A percentile compares a stretch with the other conserved stretches of the same genome.
phyloP scores from a whole-genome alignment of 1,284 basidiomycete genomes.

The Ustilago bromivora region DNA sequence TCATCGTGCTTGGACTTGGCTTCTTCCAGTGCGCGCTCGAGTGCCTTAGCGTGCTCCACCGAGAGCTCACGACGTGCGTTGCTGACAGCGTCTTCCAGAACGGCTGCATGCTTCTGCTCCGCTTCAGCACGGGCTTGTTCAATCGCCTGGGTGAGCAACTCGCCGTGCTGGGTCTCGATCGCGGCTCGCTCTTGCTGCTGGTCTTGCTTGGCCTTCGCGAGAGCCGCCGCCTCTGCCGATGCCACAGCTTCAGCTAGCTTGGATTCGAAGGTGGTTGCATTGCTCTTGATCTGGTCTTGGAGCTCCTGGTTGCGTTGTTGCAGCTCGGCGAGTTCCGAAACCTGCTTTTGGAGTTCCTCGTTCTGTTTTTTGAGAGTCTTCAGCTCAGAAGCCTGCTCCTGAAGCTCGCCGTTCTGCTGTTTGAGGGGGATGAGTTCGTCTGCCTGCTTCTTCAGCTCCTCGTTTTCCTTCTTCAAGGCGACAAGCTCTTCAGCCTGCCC shows the following conservation, averaged over 20 bases:
- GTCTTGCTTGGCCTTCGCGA: constrained; percentile 22
- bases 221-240: constrained; percentile 42
- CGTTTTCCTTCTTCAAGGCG: constrained; percentile 11
- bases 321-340: constrained; percentile 7
- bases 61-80: constrained; percentile 40
- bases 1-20: constrained; percentile 30
- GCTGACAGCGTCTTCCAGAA: constrained; percentile 39
- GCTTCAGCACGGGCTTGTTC: constrained; percentile 30
- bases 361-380: constrained; percentile 20
- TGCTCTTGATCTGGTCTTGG: constrained; percentile 22
- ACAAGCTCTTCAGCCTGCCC: constrained; percentile 10
- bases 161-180: constrained; percentile 14
- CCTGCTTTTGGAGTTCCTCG: constrained; percentile 20
- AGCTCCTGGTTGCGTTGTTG: constrained; percentile 20
- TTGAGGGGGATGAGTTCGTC: constrained; percentile 2
- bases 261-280: constrained; percentile 23
- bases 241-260: constrained; percentile 50
- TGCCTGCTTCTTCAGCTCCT: constrained; percentile 8
- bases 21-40: constrained; percentile 33
- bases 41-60: constrained; percentile 30
- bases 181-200: constrained; percentile 21
- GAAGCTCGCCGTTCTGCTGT: constrained; percentile 8
- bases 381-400: constrained; percentile 2
- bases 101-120: constrained; percentile 39
- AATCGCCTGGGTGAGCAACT: constrained; percentile 24